Evolutionary conservation across 2,329 filamentous ascomycete species (phyloP).

Genomic region (Colletotrichum limetticola): DNA sequence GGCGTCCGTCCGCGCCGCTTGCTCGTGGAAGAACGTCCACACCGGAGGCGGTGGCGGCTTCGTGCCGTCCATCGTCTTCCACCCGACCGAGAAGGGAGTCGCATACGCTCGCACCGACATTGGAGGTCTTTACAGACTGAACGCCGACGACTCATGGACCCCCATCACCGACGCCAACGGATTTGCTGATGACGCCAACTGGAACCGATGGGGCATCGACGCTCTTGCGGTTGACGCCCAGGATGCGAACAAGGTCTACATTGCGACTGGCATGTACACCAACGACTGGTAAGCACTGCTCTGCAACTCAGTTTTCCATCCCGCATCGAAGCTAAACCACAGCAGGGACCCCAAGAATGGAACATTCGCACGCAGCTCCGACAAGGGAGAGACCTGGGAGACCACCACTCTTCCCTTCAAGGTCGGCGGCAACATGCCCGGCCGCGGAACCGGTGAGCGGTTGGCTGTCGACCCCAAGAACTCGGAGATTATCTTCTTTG

Average conservation of each 20-base stretch:
- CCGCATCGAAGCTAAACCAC: neutral
- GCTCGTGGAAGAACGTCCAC: constrained; percentile 59
- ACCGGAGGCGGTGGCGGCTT: constrained; percentile 69
- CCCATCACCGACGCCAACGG: constrained; percentile 57
- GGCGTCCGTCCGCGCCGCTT: constrained; percentile 45
- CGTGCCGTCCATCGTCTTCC: constrained; percentile 66
- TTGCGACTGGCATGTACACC: constrained; percentile 68
- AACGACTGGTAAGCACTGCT: constrained; percentile 56
- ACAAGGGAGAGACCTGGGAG: constrained; percentile 64
- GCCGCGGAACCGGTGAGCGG: constrained; percentile 67
- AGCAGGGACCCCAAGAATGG: constrained; percentile 63
- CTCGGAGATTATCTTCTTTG: constrained; percentile 67
- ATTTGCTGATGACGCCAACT: constrained; percentile 54
- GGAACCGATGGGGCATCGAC: constrained; percentile 68
- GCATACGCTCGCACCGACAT: constrained; percentile 69
- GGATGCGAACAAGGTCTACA: constrained; percentile 61
- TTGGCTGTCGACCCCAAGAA: constrained; percentile 68
- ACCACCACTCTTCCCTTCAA: constrained; percentile 65
- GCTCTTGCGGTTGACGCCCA: constrained; percentile 66
- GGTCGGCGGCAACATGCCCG: constrained; percentile 71
- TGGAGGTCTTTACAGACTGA: constrained; percentile 65
- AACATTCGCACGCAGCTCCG: constrained; percentile 63
- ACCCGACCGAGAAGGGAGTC: constrained; percentile 59
- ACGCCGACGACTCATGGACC: constrained; percentile 66
- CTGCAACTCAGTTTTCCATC: too few relatives aligned